Percentiles rank a stretch among this genome's conserved stretches.
Conservation (phyloP, 2,329 filamentous ascomycete species). For the Penicillium polonicum region DNA sequence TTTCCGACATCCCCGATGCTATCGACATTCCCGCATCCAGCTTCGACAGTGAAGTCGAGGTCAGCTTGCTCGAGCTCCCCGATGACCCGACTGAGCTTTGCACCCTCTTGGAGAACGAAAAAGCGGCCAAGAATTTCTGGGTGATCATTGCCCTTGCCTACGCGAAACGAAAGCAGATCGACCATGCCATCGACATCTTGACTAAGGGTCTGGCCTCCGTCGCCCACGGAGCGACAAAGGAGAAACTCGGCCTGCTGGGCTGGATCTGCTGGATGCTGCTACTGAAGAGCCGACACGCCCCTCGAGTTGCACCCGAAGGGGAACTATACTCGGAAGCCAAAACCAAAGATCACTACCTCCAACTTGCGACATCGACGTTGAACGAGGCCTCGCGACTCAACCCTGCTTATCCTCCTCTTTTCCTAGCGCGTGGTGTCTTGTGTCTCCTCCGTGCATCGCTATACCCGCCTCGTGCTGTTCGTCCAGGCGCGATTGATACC, state of each 20-base stretch:
- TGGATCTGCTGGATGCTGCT: constrained; percentile 90
- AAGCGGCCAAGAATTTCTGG: constrained; percentile 89
- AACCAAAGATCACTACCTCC: constrained; percentile 91
- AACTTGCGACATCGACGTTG: constrained; percentile 82
- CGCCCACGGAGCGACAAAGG: constrained; percentile 67
- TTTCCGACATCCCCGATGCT: constrained; percentile 61
- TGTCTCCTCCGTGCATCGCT: constrained; percentile 84
- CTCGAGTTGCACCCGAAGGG: constrained; percentile 64
- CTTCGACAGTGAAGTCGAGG: constrained; percentile 73
- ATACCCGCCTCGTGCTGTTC: constrained; percentile 67
- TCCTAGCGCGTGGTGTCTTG: constrained; percentile 85
- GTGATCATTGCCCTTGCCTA: constrained; percentile 97
- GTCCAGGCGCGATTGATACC: constrained; percentile 62
- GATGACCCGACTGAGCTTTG: constrained; percentile 96
- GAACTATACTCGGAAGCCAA: constrained; percentile 68
- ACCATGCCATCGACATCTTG: constrained; percentile 71
- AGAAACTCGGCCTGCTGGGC: constrained; percentile 80
- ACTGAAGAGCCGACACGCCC: constrained; percentile 81
- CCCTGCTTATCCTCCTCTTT: constrained; percentile 85
- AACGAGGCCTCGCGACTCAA: constrained; percentile 96
- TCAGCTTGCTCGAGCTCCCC: constrained; percentile 84
- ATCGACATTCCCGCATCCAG: constrained; percentile 65
- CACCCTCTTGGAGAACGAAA: constrained; percentile 90
- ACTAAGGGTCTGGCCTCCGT: constrained; percentile 73
- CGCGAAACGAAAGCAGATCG: constrained; percentile 90